Evolutionary conservation across 208 protist genomes (phyloP).

Genomic region (Trypanosoma lewisi): DNA sequence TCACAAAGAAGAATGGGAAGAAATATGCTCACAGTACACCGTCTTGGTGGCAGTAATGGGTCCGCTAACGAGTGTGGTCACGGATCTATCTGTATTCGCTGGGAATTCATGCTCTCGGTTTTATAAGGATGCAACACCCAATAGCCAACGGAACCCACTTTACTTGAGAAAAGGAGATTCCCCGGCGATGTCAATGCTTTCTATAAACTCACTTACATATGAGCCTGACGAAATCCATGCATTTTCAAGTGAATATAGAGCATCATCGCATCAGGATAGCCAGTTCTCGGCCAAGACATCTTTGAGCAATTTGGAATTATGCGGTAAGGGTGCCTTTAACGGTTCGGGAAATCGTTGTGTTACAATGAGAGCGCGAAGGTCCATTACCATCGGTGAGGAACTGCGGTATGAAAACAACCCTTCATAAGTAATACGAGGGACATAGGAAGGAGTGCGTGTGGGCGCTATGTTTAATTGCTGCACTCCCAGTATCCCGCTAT

Average conservation of each 20-base stretch:
- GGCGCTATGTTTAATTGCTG: neutral
- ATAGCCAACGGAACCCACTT: neutral
- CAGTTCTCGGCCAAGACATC: neutral
- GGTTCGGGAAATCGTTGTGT: conserved; percentile 4
- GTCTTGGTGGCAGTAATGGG: conserved; percentile 16
- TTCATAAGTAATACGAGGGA: neutral
- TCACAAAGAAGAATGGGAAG: conserved; percentile 2
- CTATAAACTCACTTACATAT: conserved; percentile 13
- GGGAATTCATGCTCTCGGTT: conserved; percentile 14
- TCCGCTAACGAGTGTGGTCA: conserved; percentile 9
- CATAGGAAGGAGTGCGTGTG: neutral
- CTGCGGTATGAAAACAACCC: neutral
- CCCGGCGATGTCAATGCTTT: conserved; percentile 13
- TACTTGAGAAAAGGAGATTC: conserved; percentile 1
- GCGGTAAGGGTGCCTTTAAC: neutral
- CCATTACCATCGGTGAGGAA: conserved; percentile 7
- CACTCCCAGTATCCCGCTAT: no score
- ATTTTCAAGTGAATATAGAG: neutral
- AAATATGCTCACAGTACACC: conserved; percentile 9
- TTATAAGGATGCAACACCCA: neutral
- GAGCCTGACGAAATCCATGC: conserved; percentile 10
- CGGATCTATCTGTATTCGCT: conserved; percentile 14
- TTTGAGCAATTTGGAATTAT: conserved; percentile 4
- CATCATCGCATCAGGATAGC: neutral
- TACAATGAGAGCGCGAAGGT: conserved; percentile 16